Base-by-base conservation (phyloP, 768 basidiomycete species). In the Pisolithus sp. region DNA sequence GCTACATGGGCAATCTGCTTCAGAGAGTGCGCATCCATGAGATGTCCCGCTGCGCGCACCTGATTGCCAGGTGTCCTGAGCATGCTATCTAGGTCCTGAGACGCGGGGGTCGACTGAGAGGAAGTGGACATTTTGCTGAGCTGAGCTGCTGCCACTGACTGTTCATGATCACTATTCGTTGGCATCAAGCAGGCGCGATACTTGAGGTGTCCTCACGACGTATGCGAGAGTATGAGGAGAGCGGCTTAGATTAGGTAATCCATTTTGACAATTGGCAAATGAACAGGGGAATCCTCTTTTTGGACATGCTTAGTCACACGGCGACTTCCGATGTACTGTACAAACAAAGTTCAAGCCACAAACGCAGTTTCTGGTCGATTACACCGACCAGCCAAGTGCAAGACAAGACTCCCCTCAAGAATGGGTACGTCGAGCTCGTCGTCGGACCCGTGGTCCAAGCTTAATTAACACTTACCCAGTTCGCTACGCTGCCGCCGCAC, bases 401-500 rank as follows among this genome's bases (percentile, higher is more conserved):
- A 26, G 26, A 26, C 57, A 65, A 62, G 59, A 66, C 73, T 76
- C 73, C 68, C 60, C 36, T 72, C 76, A 80, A 79, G 77, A 34
- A 83, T 83, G 82, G 82, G 82, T 83, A 62, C 64, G 80, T 76
- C 60, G 49, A 67, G 59, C 48, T 60, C 59, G 53, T 56, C 45
- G 23, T 57, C 54, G 34, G 41, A 42, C 51, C 42, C 7, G 52
- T 44, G 2, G 37, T 53, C 40, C 15, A n/a, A 57, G 26, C 26
- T 26, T 66, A 50, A 65, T 64, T 52, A 61, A 52, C 15, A 48
- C 49, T 0, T 39, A 5, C 39, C 20, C 67, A 92, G 93, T 93
- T 76, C 92, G 93, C 69, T 97, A 97, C 82, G 89, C 93, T 63
- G 82, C 88, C 62, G 90, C 87, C 62, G 80, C 85, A 64, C 77